Conservation (phyloP, 2,329 filamentous ascomycete genomes). For the Scedosporium dehoogii region DNA sequence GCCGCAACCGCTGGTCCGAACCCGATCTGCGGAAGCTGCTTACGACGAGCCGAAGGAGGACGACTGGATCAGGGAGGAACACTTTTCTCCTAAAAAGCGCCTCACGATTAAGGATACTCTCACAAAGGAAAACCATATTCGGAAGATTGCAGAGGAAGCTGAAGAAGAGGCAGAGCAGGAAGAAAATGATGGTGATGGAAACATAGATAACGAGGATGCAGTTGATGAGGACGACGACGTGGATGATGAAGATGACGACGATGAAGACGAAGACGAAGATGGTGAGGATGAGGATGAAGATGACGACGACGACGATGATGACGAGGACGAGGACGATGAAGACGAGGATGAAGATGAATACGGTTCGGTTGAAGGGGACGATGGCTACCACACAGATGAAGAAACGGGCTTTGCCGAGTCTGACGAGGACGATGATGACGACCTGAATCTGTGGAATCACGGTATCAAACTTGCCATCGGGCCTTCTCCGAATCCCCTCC, state of each 20-base stretch:
- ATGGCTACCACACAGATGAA: slow-evolving; percentile 69
- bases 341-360: slow-evolving; percentile 41
- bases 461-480: slow-evolving; percentile 22
- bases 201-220: slow-evolving; percentile 34
- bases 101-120: slow-evolving; percentile 86
- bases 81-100: slow-evolving; percentile 52
- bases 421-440: slow-evolving; percentile 54
- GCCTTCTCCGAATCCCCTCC: slow-evolving; percentile 11
- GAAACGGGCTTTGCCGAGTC: slow-evolving; percentile 60
- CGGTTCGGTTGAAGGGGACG: slow-evolving; percentile 25
- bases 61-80: slow-evolving; percentile 75
- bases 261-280: slow-evolving; percentile 40
- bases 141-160: slow-evolving; percentile 75
- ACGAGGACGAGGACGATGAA: slow-evolving; percentile 40
- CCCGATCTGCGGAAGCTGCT: slow-evolving; percentile 69
- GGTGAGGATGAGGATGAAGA: slow-evolving; percentile 38
- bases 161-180: slow-evolving; percentile 78
- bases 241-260: slow-evolving; percentile 38
- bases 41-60: slow-evolving; percentile 73
- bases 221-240: slow-evolving; percentile 38
- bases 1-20: too few species aligned
- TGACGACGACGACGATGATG: slow-evolving; percentile 43
- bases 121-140: slow-evolving; percentile 79
- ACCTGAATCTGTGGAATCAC: slow-evolving; percentile 49
- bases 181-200: slow-evolving; percentile 48